Evolutionary conservation across 2,329 filamentous ascomycete genomes (phyloP).

Genomic region (Colletotrichum sp.): DNA sequence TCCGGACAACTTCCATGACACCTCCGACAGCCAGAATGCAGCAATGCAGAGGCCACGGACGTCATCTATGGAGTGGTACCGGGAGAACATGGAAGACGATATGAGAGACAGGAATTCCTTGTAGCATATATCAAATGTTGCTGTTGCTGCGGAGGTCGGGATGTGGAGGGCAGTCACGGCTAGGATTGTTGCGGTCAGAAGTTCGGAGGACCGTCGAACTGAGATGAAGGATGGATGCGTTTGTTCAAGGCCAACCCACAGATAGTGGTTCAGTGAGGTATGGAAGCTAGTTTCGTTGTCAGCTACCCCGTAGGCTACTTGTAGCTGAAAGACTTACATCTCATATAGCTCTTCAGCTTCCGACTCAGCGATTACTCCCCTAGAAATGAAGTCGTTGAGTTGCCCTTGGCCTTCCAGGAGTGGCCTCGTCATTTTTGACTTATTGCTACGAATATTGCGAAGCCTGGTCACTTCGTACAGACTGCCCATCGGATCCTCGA

Average conservation of each 20-base stretch:
- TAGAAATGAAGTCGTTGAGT: constrained; percentile 50
- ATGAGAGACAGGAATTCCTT: constrained; percentile 62
- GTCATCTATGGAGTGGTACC: constrained; percentile 62
- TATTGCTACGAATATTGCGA: constrained; percentile 32
- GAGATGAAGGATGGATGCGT: constrained; percentile 53
- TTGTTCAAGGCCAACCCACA: constrained; percentile 57
- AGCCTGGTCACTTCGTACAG: constrained; percentile 60
- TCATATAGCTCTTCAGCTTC: constrained; percentile 56
- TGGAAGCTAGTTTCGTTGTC: constrained; percentile 38
- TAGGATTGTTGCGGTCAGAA: constrained; percentile 62
- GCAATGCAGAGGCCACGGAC: constrained; percentile 66
- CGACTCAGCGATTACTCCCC: constrained; percentile 47
- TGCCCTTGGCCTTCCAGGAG: background rate
- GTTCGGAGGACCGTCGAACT: constrained; percentile 59
- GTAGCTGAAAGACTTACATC: constrained; percentile 24
- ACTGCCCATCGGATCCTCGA: constrained; percentile 57
- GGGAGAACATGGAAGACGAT: constrained; percentile 61
- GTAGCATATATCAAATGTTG: constrained; percentile 59
- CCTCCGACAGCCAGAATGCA: constrained; percentile 67
- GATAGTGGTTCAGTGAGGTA: constrained; percentile 53
- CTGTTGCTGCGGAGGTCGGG: constrained; percentile 53
- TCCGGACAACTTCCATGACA: constrained; percentile 66
- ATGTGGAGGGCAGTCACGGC: constrained; percentile 66
- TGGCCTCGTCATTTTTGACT: constrained; percentile 1
- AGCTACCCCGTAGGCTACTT: fast-evolving